Conservation (phyloP, 257 asterid species). For the Buddleja alternifolia region DNA sequence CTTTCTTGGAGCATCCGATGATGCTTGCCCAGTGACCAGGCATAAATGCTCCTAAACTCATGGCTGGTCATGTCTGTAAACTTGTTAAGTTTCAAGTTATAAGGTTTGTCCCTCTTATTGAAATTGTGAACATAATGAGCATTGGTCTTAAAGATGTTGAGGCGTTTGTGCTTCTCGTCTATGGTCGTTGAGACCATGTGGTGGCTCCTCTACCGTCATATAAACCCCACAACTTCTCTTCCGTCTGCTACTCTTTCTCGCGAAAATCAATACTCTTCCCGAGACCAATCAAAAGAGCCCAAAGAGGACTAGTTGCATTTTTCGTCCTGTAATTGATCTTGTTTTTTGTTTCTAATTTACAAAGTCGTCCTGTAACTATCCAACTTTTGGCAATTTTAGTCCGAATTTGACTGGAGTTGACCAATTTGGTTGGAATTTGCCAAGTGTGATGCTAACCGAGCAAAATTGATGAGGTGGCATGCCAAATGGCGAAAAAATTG, state of each 20-base stretch:
- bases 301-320: too few relatives aligned
- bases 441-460: too few relatives aligned
- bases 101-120: slow-evolving; percentile 78
- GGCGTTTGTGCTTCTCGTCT: slow-evolving; percentile 67
- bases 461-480: too few relatives aligned
- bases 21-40: slow-evolving; percentile 74
- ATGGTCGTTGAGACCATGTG: slow-evolving; percentile 72
- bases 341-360: too few relatives aligned
- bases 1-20: slow-evolving; percentile 59
- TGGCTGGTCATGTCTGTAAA: slow-evolving; percentile 90
- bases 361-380: too few relatives aligned
- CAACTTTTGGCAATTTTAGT: too few relatives aligned
- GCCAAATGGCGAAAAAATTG: too few relatives aligned
- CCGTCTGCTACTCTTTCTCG: slow-evolving; percentile 70
- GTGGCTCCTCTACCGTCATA: slow-evolving; percentile 90
- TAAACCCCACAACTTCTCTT: slow-evolving; percentile 71
- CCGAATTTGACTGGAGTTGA: too few relatives aligned
- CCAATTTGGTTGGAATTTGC: too few relatives aligned
- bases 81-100: slow-evolving; percentile 80
- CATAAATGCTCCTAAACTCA: slow-evolving; percentile 62
- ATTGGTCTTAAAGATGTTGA: slow-evolving; percentile 77
- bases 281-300: slow-evolving; percentile 38
- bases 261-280: slow-evolving; percentile 69
- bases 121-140: slow-evolving; percentile 54
- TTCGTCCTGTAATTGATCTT: too few relatives aligned